Conservation (phyloP, 208 protist species). For the Leishmania lainsoni region DNA sequence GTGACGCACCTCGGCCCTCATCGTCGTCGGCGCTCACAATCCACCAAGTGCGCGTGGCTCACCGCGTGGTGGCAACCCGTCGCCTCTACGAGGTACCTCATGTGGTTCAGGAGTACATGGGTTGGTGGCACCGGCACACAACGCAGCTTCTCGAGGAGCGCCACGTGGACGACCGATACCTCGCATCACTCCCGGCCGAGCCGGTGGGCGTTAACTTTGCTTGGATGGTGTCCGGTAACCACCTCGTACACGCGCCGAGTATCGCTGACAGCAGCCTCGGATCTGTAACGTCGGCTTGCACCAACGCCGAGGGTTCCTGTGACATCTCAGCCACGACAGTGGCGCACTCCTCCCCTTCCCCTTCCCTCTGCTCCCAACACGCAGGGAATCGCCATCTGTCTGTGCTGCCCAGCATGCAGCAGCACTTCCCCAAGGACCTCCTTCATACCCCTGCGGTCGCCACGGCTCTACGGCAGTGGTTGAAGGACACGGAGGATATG, state of each 20-base stretch:
- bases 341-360: not conserved
- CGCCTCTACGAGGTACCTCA: slow-evolving; percentile 23
- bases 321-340: not conserved
- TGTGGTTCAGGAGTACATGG: slow-evolving; percentile 28
- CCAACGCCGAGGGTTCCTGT: not conserved
- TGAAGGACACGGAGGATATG: slow-evolving; percentile 23
- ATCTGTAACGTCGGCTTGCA: slow-evolving; percentile 1
- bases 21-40: not conserved
- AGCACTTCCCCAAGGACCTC: not conserved
- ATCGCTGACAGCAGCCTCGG: not conserved
- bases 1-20: not conserved
- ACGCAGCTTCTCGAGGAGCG: not conserved
- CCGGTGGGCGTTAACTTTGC: not conserved
- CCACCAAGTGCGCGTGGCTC: slow-evolving; percentile 2
- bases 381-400: not conserved
- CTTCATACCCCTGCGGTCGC: slow-evolving; percentile 2
- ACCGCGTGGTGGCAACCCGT: slow-evolving; percentile 6
- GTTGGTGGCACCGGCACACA: slow-evolving; percentile 17
- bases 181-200: not conserved
- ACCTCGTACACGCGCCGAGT: slow-evolving; percentile 24
- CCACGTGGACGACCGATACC: not conserved
- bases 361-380: not conserved
- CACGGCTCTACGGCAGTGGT: slow-evolving; percentile 20
- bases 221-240: slow-evolving; percentile 30
- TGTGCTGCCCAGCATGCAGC: not conserved